Conservation (phyloP, 164 flowering plant genomes). For the Taxillus chinensis region DNA sequence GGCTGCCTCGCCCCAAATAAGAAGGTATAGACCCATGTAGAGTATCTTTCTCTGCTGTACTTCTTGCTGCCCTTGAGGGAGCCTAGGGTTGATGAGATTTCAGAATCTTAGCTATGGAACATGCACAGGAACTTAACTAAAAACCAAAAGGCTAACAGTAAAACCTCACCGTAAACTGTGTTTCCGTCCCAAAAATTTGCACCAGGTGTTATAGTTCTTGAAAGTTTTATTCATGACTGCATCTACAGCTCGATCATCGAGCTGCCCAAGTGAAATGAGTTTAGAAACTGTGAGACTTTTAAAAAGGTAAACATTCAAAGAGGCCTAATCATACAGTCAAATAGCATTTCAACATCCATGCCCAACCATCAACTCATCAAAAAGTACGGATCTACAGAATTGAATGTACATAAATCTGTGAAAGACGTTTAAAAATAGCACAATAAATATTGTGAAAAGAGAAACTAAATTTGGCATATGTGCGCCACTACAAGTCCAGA, state of each 20-base stretch:
- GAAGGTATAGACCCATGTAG: constrained; percentile 95
- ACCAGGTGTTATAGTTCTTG: constrained; percentile 96
- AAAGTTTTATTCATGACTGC: constrained; percentile 80
- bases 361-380: too few species aligned
- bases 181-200: constrained; percentile 89
- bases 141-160: background rate
- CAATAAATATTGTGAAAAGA: too few species aligned
- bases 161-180: constrained; percentile 77
- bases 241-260: constrained; percentile 91
- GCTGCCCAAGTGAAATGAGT: constrained; percentile 33
- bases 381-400: too few species aligned
- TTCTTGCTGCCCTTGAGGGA: constrained; percentile 82
- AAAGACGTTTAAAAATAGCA: too few species aligned
- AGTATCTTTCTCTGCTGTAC: constrained; percentile 85
- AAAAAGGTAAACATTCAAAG: background rate
- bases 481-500: background rate
- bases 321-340: too few species aligned
- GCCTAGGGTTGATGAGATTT: constrained; percentile 29
- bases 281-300: background rate
- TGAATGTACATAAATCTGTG: too few species aligned
- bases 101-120: constrained; percentile 1
- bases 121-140: background rate
- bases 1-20: constrained; percentile 99
- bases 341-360: too few species aligned
- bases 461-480: too few species aligned